Evolutionary conservation across 306 rosid genomes (phyloP).

Genomic region (Bauhinia variegata): DNA sequence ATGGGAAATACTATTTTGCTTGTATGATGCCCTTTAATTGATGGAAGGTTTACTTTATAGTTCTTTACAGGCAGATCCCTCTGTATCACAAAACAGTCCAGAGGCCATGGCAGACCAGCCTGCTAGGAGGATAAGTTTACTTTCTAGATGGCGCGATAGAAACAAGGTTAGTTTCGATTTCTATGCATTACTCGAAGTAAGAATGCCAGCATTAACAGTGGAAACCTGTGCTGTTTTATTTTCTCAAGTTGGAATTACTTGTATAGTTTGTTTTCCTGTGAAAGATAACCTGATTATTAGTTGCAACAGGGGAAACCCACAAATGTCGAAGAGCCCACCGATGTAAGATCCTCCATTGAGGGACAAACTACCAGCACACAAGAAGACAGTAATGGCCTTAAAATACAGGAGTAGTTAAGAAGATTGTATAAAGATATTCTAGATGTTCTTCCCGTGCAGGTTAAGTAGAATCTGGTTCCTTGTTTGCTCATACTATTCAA

Average conservation of each 20-base stretch:
- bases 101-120: conserved; percentile 67
- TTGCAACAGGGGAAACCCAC: conserved; percentile 67
- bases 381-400: conserved; percentile 57
- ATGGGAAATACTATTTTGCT: conserved; percentile 14
- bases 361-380: conserved; percentile 48
- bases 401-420: conserved; percentile 54
- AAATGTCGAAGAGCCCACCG: conserved; percentile 56
- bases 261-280: too few relatives aligned
- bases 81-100: conserved; percentile 56
- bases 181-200: background rate
- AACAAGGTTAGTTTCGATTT: conserved; percentile 75
- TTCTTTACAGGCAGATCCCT: conserved; percentile 61
- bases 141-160: conserved; percentile 89
- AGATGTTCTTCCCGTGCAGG: conserved; percentile 24
- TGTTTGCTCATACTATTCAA: conserved; percentile 58
- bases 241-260: background rate
- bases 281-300: conserved; percentile 24
- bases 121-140: conserved; percentile 74
- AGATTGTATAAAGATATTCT: conserved; percentile 8
- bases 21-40: conserved; percentile 1
- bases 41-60: conserved; percentile 49
- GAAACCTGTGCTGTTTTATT: background rate
- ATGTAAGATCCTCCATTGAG: conserved; percentile 45
- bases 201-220: conserved; percentile 7
- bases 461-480: conserved; percentile 38